phyloP scores from a whole-genome alignment of 2,329 filamentous ascomycete genomes.

The Exophiala xenobiotica region DNA sequence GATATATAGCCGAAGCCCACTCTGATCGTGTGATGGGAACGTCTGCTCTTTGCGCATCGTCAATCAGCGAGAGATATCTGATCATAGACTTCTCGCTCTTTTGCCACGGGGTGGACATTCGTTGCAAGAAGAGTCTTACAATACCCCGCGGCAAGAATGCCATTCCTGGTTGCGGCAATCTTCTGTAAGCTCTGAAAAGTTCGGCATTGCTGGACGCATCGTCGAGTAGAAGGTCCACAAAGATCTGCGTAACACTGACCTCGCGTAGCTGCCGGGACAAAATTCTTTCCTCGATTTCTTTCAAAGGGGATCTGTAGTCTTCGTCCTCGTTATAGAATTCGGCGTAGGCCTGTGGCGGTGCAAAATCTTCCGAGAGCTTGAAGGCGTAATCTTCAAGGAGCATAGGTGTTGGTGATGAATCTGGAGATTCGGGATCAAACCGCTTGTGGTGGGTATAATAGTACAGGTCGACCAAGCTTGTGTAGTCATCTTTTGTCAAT shows the following conservation, averaged over 20 bases:
- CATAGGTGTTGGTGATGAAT: constrained; percentile 28
- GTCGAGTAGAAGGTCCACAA: constrained; percentile 45
- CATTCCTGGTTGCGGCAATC: constrained; percentile 54
- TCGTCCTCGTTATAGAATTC: constrained; percentile 25
- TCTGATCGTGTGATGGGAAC: constrained; percentile 66
- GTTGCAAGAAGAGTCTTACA: constrained; percentile 65
- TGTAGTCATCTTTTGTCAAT: constrained; percentile 45
- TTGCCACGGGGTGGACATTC: constrained; percentile 62
- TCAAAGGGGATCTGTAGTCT: constrained; percentile 28
- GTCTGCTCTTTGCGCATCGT: constrained; percentile 75
- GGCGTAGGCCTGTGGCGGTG: constrained; percentile 20
- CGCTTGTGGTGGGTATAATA: constrained; percentile 38
- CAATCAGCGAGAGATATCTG: constrained; percentile 77
- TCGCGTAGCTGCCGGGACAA: constrained; percentile 32
- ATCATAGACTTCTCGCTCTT: constrained; percentile 65
- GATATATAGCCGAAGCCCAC: constrained; percentile 82
- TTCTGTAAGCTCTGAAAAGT: constrained; percentile 54
- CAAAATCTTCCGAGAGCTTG: constrained; percentile 30
- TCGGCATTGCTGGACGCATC: constrained; percentile 47
- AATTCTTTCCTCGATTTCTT: constrained; percentile 38
- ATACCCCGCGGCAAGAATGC: constrained; percentile 50
- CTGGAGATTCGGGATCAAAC: constrained; percentile 30
- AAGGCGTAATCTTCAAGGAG: constrained; percentile 30
- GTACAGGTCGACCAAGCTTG: constrained; percentile 49
- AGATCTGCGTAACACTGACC: constrained; percentile 26